Evolutionary conservation across 352 stramenopile species (phyloP).

Genomic region (Pythium brachiatum): DNA sequence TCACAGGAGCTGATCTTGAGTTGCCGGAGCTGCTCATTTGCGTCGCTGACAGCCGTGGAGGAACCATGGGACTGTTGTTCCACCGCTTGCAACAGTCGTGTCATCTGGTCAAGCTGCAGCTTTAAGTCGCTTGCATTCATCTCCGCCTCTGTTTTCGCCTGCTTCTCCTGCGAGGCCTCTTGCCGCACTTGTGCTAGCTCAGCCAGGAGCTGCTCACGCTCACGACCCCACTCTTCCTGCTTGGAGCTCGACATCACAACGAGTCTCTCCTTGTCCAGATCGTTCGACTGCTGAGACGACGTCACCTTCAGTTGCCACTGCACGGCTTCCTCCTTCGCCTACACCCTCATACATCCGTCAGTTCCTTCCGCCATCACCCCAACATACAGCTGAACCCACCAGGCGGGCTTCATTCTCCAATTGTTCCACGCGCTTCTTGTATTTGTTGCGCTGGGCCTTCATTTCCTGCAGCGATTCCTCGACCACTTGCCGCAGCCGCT

Average conservation of each 20-base stretch:
- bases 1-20: neutral
- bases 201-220: conserved; percentile 3
- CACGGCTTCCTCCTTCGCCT: conserved; percentile 30
- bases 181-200: neutral
- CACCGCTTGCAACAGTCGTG: neutral
- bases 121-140: neutral
- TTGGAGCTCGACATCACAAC: conserved; percentile 23
- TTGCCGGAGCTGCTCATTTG: neutral
- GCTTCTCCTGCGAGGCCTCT: neutral
- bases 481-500: conserved; percentile 49
- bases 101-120: conserved; percentile 15
- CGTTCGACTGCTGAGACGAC: conserved; percentile 20
- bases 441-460: conserved; percentile 41
- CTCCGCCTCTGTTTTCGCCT: neutral
- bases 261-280: conserved; percentile 27
- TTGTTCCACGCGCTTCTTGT: conserved; percentile 42
- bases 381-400: conserved; percentile 6
- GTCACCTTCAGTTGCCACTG: conserved; percentile 32
- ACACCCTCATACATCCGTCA: neutral
- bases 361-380: neutral
- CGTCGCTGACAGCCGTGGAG: neutral
- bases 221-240: conserved; percentile 18
- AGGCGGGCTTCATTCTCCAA: conserved; percentile 34
- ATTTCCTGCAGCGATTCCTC: conserved; percentile 52
- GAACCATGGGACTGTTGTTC: neutral